Conservation (phyloP, 1,284 basidiomycete genomes). For the Trichosporon sp. region DNA sequence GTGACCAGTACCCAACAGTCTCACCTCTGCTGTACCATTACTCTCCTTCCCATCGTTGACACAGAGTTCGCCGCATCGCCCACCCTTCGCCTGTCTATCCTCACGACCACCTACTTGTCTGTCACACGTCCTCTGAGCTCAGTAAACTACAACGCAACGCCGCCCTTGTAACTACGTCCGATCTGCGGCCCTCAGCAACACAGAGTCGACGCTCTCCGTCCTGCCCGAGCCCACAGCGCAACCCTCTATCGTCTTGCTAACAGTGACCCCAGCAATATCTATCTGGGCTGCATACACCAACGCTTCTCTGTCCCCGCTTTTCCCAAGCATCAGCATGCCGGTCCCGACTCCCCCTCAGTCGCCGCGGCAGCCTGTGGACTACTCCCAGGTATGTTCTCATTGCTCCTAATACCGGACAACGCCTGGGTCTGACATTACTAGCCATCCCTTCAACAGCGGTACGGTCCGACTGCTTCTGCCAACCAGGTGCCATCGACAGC, state of each 20-base stretch:
- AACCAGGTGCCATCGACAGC: conserved; percentile 36
- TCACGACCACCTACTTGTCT: neutral
- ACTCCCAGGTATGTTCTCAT: conserved; percentile 17
- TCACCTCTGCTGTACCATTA: neutral
- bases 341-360: conserved; percentile 8
- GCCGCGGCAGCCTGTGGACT: conserved; percentile 19
- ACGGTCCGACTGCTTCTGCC: conserved; percentile 45
- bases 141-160: neutral
- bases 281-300: neutral
- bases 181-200: too few relatives aligned
- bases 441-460: conserved; percentile 28
- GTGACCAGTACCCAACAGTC: neutral
- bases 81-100: neutral
- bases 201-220: too few relatives aligned
- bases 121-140: neutral
- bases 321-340: neutral
- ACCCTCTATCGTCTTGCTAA: neutral
- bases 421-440: neutral
- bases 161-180: too few relatives aligned
- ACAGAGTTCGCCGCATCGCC: neutral
- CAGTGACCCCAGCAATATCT: neutral
- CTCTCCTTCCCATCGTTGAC: neutral
- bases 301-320: neutral
- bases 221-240: too few relatives aligned
- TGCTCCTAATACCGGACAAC: neutral